These are phyloP conservation scores for Ustilago crameri DNA, from an alignment of 1,284 basidiomycete species.

Conservation along the genomic window DNA sequence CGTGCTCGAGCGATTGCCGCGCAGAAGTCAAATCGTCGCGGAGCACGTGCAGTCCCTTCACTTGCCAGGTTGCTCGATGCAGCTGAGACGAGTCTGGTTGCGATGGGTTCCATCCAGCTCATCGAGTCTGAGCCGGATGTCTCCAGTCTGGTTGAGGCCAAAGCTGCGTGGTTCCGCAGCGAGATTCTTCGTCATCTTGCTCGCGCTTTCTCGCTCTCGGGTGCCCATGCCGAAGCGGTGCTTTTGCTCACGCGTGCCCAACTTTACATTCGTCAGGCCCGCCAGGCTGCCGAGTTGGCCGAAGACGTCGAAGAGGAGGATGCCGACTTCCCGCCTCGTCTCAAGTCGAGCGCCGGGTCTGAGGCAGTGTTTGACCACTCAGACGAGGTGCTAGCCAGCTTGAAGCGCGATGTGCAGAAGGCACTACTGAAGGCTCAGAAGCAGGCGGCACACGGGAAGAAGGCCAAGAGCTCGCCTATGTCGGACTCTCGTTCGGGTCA, in stretches of 20 bases:
- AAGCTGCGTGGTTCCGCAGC: conserved; percentile 63
- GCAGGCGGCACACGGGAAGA: conserved; percentile 7
- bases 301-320: conserved; percentile 63
- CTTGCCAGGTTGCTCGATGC: conserved; percentile 62
- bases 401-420: conserved; percentile 43
- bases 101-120: conserved; percentile 58
- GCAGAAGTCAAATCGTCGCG: conserved; percentile 52
- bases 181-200: conserved; percentile 61
- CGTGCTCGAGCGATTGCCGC: conserved; percentile 46
- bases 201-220: conserved; percentile 54
- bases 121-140: conserved; percentile 66
- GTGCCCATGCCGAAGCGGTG: conserved; percentile 52
- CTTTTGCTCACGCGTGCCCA: conserved; percentile 61
- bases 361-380: conserved; percentile 45
- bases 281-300: conserved; percentile 60
- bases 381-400: conserved; percentile 36
- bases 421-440: conserved; percentile 35
- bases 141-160: conserved; percentile 64
- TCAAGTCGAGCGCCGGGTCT: conserved; percentile 29
- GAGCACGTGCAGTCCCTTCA: conserved; percentile 61
- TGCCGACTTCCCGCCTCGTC: conserved; percentile 51
- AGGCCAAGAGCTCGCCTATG: conserved; percentile 31
- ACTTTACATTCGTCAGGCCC: conserved; percentile 63
- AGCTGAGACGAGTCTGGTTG: conserved; percentile 56
- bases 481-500: conserved; percentile 56